Evolutionary conservation across 257 asterid genomes (phyloP).

Genomic region (Verbena officinalis): DNA sequence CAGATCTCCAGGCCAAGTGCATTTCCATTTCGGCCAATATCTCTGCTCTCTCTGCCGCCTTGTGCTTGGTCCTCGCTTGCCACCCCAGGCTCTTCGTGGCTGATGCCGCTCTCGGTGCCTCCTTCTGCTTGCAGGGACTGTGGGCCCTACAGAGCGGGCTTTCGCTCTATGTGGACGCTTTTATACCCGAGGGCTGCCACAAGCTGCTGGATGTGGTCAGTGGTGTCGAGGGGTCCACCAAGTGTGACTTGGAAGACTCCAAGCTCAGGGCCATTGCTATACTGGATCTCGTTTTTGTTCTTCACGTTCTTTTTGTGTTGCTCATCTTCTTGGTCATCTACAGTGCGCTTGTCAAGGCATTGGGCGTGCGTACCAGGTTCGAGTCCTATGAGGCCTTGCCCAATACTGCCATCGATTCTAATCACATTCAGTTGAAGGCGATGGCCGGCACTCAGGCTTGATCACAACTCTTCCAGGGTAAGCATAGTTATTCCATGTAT

Average conservation of each 20-base stretch:
- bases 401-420: slow-evolving; percentile 49
- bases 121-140: slow-evolving; percentile 77
- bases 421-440: slow-evolving; percentile 88
- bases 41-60: slow-evolving; percentile 50
- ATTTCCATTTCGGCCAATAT: slow-evolving; percentile 57
- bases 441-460: slow-evolving; percentile 88
- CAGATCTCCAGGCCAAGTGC: slow-evolving; percentile 87
- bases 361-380: slow-evolving; percentile 60
- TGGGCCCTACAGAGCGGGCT: slow-evolving; percentile 94
- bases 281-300: slow-evolving; percentile 70
- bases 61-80: slow-evolving; percentile 62
- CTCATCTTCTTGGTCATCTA: slow-evolving; percentile 55
- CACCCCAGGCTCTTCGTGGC: slow-evolving; percentile 59
- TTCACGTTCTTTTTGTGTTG: slow-evolving; percentile 68
- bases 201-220: slow-evolving; percentile 83
- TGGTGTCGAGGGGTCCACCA: slow-evolving; percentile 96
- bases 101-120: slow-evolving; percentile 64
- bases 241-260: slow-evolving; percentile 91
- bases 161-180: slow-evolving; percentile 83
- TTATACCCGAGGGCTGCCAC: slow-evolving; percentile 96
- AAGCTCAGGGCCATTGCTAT: slow-evolving; percentile 85
- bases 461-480: slow-evolving; percentile 11
- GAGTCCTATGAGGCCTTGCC: slow-evolving; percentile 86
- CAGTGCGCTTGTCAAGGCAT: slow-evolving; percentile 53
- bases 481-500: too few relatives aligned